Evolutionary conservation across 306 rosid genomes (phyloP).

Genomic region (Pueraria montana): DNA sequence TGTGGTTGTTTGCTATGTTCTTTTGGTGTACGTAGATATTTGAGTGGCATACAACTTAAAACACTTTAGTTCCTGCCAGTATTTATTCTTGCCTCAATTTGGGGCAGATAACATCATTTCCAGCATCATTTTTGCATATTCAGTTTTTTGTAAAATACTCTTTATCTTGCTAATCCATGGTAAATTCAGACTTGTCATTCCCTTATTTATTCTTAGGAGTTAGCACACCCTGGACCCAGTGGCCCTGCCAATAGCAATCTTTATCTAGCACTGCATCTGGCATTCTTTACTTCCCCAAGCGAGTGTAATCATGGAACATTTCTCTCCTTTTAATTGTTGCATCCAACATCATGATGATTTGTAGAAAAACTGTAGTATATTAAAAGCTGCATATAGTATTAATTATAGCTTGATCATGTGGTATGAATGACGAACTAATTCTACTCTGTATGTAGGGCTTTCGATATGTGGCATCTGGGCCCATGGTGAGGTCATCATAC

Average conservation of each 20-base stretch:
- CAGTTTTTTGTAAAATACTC: conserved; percentile 18
- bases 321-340: conserved; percentile 40
- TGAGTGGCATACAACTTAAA: conserved; percentile 9
- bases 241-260: conserved; percentile 14
- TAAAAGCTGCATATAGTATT: conserved; percentile 22
- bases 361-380: conserved; percentile 21
- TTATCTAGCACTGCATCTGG: conserved; percentile 24
- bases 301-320: conserved; percentile 36
- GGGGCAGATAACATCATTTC: conserved; percentile 3
- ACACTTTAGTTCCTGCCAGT: conserved; percentile 22
- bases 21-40: not conserved
- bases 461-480: conserved; percentile 94
- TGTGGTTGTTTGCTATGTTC: conserved; percentile 25
- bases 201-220: conserved; percentile 27
- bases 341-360: conserved; percentile 31
- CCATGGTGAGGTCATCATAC: conserved; percentile 94
- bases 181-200: conserved; percentile 2
- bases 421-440: conserved; percentile 38
- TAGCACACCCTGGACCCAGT: conserved; percentile 29
- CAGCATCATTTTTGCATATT: conserved; percentile 23
- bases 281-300: conserved; percentile 44
- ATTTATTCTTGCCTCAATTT: conserved; percentile 34
- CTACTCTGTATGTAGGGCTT: conserved; percentile 71
- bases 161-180: conserved; percentile 16
- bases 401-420: conserved; percentile 44